Evolutionary conservation across 805 yeast species (phyloP), one percentile per base, ranked within the genome.

Genomic region (Myxozyma geophila): DNA sequence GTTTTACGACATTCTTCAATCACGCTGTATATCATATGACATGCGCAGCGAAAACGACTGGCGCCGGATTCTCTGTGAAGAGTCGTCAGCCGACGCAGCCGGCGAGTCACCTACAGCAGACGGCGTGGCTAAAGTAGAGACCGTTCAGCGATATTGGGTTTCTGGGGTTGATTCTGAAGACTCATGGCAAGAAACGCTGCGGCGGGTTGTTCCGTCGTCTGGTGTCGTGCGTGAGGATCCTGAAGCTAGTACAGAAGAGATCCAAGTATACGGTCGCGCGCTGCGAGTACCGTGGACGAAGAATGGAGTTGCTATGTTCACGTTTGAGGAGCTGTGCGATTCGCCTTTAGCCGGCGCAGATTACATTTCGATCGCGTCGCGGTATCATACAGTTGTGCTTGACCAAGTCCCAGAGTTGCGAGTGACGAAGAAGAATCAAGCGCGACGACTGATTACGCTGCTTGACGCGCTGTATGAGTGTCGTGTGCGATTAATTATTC

Each of bases 401-500:
- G 87, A 86, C 60, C 76, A 84, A 57, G 85, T 88, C 2, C 92
- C 92, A 0, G 77, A 83, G 5, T 74, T 88, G 74, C 82, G 84
- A 0, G 72, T 83, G 2, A 80, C 75, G 53, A 81, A 80, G 84
- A 86, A 85, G 68, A 86, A 86, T 68, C 90, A 87, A 69, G 92
- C 92, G 1, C 76, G 90, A 58, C 74, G 69, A 47, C 83, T 87
- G 70, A 87, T 88, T 57, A 85, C 88, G 0, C 74, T 88, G 19
- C 71, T 87, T 35, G 92, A 88, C 74, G 89, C 91, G 0, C 74
- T 87, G 12, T 87, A 88, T 72, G 92, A 88, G 71, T 81, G 87
- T 17, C 81, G 82, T 69, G 87, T 90, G 71, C 83, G 84, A 68
- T 75, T 87, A n/a, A 79, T 79, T 33, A 70, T 88, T 65, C 74